Conservation (phyloP, 208 protist genomes). For the Leptomonas pyrrhocoris region DNA sequence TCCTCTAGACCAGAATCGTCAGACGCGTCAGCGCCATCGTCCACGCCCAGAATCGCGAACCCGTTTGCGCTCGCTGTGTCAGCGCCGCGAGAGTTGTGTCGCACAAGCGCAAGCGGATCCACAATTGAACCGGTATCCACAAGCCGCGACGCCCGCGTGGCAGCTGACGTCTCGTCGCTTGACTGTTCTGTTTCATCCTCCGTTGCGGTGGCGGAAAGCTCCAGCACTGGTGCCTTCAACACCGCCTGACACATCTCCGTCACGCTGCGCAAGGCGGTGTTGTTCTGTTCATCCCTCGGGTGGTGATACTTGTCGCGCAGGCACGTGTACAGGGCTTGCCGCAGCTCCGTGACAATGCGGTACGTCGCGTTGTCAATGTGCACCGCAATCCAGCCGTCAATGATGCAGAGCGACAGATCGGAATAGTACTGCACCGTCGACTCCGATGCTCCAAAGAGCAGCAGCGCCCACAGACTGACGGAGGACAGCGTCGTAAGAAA, state of each 20-base stretch:
- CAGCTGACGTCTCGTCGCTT: not conserved
- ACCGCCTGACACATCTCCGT: conserved; percentile 57
- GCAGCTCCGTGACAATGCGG: conserved; percentile 42
- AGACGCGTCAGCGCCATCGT: not conserved
- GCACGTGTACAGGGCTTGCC: conserved; percentile 49
- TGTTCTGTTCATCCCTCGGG: conserved; percentile 61
- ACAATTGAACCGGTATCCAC: conserved; percentile 39
- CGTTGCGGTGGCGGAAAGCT: conserved; percentile 4
- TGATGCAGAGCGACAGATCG: conserved; percentile 57
- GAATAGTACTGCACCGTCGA: conserved; percentile 55
- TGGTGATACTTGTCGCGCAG: conserved; percentile 66
- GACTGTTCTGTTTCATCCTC: not conserved
- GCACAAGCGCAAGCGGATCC: conserved; percentile 27
- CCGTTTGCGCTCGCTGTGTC: not conserved
- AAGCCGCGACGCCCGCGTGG: conserved; percentile 21
- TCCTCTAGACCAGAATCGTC: not conserved
- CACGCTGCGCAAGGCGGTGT: conserved; percentile 52
- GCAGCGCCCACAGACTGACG: conserved; percentile 79
- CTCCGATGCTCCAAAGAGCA: conserved; percentile 81
- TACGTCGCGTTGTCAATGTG: conserved; percentile 52
- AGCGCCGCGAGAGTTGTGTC: not conserved
- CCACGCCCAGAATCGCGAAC: not conserved
- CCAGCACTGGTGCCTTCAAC: conserved; percentile 55
- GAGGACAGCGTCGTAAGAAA: conserved; percentile 81
- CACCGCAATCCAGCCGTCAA: conserved; percentile 80